phyloP scores from a whole-genome alignment of 371 early-diverging fungal species.

The Funneliformis caledonium region DNA sequence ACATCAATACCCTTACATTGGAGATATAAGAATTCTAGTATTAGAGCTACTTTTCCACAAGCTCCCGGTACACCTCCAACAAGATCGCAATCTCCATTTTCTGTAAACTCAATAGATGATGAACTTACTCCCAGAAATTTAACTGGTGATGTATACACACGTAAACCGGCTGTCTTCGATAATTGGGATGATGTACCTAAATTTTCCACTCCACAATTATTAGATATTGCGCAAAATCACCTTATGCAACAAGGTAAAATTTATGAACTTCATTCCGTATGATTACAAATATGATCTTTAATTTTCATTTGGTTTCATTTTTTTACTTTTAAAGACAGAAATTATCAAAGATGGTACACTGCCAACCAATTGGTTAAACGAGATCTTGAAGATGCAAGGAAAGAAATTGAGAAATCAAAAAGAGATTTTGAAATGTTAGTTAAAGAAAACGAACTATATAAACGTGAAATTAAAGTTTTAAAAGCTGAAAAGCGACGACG shows the following conservation, averaged over 20 bases:
- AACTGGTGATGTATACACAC: background rate
- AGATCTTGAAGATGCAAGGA: background rate
- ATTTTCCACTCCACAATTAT: background rate
- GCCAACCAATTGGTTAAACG: background rate
- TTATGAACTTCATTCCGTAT: too few species aligned
- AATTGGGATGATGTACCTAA: background rate
- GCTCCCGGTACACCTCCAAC: background rate
- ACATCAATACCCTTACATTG: too few species aligned
- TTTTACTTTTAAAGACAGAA: background rate
- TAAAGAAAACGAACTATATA: background rate
- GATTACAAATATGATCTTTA: background rate
- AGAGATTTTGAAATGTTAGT: background rate
- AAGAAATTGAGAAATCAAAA: background rate
- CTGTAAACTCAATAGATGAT: too few species aligned
- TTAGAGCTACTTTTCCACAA: too few species aligned
- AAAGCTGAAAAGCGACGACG: background rate
- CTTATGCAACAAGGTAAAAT: background rate
- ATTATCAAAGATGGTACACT: background rate
- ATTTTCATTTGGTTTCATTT: background rate
- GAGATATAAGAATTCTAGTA: too few species aligned
- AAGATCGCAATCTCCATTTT: too few species aligned
- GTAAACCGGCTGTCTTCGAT: background rate
- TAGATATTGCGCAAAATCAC: background rate
- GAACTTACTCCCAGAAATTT: too few species aligned
- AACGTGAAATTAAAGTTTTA: background rate